These are phyloP conservation scores for Pseudogymnoascus sp. DNA, from an alignment of 2,329 filamentous ascomycete genomes.

Conservation along the genomic window DNA sequence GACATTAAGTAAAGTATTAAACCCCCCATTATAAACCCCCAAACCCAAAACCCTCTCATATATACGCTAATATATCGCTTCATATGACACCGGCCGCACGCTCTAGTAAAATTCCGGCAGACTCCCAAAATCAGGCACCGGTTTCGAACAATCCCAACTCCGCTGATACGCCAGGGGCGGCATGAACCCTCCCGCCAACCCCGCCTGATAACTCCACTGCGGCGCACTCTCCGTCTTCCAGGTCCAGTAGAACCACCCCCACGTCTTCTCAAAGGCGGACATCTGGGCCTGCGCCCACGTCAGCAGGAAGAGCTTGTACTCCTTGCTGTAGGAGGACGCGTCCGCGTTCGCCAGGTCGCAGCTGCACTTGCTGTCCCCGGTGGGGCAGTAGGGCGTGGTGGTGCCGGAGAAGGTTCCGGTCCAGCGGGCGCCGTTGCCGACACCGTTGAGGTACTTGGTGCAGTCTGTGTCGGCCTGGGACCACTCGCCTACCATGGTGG, in stretches of 20 bases:
- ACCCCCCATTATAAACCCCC: neutral
- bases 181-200: constrained; percentile 69
- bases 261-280: constrained; percentile 83
- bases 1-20: neutral
- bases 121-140: constrained; percentile 44
- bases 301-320: constrained; percentile 78
- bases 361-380: constrained; percentile 56
- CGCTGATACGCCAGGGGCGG: constrained; percentile 66
- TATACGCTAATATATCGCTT: neutral
- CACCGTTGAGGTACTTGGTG: constrained; percentile 78
- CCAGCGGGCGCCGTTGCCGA: constrained; percentile 83
- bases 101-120: constrained; percentile 45
- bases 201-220: constrained; percentile 89
- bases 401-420: constrained; percentile 76
- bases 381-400: constrained; percentile 67
- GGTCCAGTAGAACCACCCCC: constrained; percentile 99
- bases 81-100: neutral
- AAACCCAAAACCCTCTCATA: neutral
- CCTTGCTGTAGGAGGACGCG: constrained; percentile 56
- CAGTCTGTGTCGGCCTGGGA: constrained; percentile 97
- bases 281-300: constrained; percentile 96
- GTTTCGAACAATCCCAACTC: constrained; percentile 55
- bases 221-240: constrained; percentile 82
- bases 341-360: constrained; percentile 73
- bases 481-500: constrained; percentile 94